Conservation (phyloP, 2,329 filamentous ascomycete genomes). For the Diaporthe aspalathi region DNA sequence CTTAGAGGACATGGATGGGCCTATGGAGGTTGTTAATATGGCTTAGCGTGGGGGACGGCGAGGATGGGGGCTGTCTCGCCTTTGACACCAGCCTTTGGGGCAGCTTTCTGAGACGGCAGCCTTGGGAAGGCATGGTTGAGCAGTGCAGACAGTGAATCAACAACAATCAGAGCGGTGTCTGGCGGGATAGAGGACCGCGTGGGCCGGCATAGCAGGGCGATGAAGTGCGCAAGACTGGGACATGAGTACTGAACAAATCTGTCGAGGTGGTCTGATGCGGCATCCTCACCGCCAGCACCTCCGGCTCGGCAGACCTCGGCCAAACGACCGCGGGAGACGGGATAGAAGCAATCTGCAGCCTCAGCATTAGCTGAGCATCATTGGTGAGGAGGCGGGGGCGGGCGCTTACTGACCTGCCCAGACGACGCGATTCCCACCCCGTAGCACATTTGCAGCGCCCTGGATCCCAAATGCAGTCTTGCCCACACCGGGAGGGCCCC, state of each 20-base stretch:
- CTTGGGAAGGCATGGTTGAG: conserved; percentile 83
- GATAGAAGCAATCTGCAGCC: conserved; percentile 60
- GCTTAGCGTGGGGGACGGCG: neutral
- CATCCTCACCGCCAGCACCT: conserved; percentile 22
- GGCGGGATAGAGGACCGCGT: conserved; percentile 70
- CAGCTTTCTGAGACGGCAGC: conserved; percentile 53
- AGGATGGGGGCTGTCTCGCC: conserved; percentile 45
- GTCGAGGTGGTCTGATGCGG: conserved; percentile 42
- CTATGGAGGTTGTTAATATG: conserved; percentile 33
- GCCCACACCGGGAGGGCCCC: conserved; percentile 86
- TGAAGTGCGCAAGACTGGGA: conserved; percentile 74
- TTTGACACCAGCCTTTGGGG: conserved; percentile 53
- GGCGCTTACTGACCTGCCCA: conserved; percentile 80
- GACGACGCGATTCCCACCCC: conserved; percentile 71
- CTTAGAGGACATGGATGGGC: conserved; percentile 49
- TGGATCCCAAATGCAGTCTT: conserved; percentile 87
- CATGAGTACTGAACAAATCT: conserved; percentile 63
- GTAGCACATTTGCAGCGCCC: conserved; percentile 72
- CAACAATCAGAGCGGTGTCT: conserved; percentile 75
- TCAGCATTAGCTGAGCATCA: conserved; percentile 28
- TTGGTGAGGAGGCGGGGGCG: conserved; percentile 20
- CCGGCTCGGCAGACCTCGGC: conserved; percentile 43
- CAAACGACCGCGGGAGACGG: conserved; percentile 53
- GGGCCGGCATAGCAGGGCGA: conserved; percentile 80
- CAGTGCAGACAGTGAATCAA: conserved; percentile 82